Conservation (phyloP, 148 eudicot genomes). For the Suaeda aralocaspica region DNA sequence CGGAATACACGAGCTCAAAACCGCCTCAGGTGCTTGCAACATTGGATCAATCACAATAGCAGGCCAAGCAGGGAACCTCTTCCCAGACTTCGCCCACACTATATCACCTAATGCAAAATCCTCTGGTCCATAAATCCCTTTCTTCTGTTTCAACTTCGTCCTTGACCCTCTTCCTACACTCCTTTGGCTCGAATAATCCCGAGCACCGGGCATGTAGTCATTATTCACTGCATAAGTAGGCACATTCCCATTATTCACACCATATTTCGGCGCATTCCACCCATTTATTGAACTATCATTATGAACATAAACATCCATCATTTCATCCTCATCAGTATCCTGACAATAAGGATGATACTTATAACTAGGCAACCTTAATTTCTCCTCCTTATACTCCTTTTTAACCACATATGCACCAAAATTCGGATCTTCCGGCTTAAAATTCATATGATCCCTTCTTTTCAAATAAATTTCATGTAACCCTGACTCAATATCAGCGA, state of each 20-base stretch:
- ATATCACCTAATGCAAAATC: slow-evolving; percentile 57
- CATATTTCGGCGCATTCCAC: slow-evolving; percentile 27
- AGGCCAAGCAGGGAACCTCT: slow-evolving; percentile 71
- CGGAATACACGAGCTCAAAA: slow-evolving; percentile 52
- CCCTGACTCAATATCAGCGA: slow-evolving; percentile 33
- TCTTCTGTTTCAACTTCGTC: slow-evolving; percentile 28
- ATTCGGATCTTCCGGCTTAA: slow-evolving; percentile 6
- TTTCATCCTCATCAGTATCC: slow-evolving; percentile 37
- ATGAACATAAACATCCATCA: slow-evolving; percentile 26
- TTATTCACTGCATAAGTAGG: no score
- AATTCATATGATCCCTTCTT: slow-evolving; percentile 33
- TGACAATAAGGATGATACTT: slow-evolving; percentile 43
- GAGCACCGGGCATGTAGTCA: slow-evolving; percentile 23
- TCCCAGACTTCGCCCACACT: slow-evolving; percentile 73
- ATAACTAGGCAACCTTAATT: slow-evolving; percentile 37
- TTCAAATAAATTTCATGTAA: slow-evolving; percentile 39
- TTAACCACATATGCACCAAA: slow-evolving; percentile 25
- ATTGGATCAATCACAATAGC: slow-evolving; percentile 61
- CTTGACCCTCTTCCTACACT: slow-evolving; percentile 21
- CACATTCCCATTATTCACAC: no score
- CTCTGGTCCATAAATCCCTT: slow-evolving; percentile 37
- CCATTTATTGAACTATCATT: slow-evolving; percentile 22
- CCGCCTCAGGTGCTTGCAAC: slow-evolving; percentile 54
- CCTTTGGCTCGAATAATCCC: slow-evolving; percentile 9
- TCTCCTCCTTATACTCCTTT: slow-evolving; percentile 32